These are phyloP conservation scores for Fusarium sp. DNA, from an alignment of 2,329 filamentous ascomycete species.

Conservation along the genomic window DNA sequence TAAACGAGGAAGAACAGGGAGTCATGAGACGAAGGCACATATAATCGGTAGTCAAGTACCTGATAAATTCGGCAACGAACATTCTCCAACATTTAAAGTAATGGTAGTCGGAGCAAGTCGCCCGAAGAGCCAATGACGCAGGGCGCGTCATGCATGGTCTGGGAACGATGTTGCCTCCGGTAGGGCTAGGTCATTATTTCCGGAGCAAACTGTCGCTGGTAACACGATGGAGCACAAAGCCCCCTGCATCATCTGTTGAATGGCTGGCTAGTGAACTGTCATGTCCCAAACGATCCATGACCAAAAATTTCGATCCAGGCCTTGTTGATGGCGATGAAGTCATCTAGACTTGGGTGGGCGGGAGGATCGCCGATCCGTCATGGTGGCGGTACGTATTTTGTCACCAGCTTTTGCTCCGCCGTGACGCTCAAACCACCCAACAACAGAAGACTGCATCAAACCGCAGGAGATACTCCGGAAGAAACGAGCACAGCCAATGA, in stretches of 20 bases:
- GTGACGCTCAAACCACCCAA: conserved; percentile 20
- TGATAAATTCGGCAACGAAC: background rate
- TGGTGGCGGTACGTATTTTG: conserved; percentile 18
- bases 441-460: background rate
- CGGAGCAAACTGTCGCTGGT: conserved; percentile 2
- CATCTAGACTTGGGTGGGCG: conserved; percentile 28
- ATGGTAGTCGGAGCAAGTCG: conserved; percentile 31
- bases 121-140: conserved; percentile 38
- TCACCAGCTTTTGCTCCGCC: conserved; percentile 19
- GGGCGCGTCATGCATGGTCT: conserved; percentile 39
- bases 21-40: background rate
- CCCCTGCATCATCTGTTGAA: conserved; percentile 11
- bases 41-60: background rate
- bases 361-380: conserved; percentile 33
- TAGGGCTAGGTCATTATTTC: conserved; percentile 28
- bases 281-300: conserved; percentile 24
- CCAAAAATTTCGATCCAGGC: conserved; percentile 32
- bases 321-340: conserved; percentile 36
- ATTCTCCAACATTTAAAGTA: conserved; percentile 9
- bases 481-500: background rate
- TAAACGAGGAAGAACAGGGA: background rate
- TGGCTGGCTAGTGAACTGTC: conserved; percentile 1
- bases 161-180: conserved; percentile 10
- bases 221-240: conserved; percentile 1
- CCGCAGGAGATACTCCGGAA: background rate